Conservation (phyloP, 2,329 filamentous ascomycete genomes). For the Sarocladium brachiariae region DNA sequence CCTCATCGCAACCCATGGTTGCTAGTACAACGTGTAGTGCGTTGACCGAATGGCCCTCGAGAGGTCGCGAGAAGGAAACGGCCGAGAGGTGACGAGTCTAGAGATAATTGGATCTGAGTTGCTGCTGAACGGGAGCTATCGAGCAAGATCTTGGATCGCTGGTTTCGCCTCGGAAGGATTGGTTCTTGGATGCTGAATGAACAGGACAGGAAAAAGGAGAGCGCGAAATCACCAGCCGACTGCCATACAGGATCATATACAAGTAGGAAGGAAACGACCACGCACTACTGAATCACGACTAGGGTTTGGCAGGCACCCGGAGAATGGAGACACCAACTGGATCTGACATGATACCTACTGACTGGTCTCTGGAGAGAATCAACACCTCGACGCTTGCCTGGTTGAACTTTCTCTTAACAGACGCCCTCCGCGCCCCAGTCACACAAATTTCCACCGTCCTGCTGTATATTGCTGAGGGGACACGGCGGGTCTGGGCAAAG, state of each 20-base stretch:
- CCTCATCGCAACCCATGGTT: constrained; percentile 32
- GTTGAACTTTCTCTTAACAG: background rate
- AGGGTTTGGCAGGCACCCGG: background rate
- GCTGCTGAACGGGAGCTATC: no score
- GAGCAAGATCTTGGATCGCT: background rate
- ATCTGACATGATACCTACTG: background rate
- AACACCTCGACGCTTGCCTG: background rate
- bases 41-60: background rate
- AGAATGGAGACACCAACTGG: background rate
- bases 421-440: background rate
- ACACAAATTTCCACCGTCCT: constrained; percentile 2
- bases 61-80: background rate
- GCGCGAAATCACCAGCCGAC: background rate
- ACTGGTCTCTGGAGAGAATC: background rate
- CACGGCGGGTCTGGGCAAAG: background rate
- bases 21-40: background rate
- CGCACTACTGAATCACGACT: background rate
- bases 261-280: background rate
- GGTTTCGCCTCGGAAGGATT: background rate
- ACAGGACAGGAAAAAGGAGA: background rate
- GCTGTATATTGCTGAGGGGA: background rate
- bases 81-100: no score
- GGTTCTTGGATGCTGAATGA: no score
- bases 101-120: no score
- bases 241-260: background rate